Base-by-base conservation (phyloP, 345 rosid genomes). In the Aethionema arabicum region DNA sequence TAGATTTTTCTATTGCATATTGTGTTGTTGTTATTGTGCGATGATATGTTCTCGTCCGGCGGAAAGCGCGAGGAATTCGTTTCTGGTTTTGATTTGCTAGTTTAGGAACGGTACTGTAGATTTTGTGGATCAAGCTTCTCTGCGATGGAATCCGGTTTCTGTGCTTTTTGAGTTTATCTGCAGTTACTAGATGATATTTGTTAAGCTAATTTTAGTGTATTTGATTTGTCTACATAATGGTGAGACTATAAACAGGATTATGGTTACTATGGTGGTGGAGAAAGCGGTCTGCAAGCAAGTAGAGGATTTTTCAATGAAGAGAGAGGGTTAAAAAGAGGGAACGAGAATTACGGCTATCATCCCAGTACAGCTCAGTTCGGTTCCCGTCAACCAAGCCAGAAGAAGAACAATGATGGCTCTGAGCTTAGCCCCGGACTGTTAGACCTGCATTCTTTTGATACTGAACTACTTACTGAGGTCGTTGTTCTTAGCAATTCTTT, bases 381-480 rank as follows among this genome's bases (percentile, higher is more conserved):
- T 78, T 76, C 91, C 5, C 74, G 83, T 63, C 77, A 76, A 0
- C 77, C 82, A 0, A 76, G 63, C 70, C 91, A 79, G 74, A 74
- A 83, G 67, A 90, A 79, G 81, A 85, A 79, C 56, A 80, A 77
- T 7, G 99, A 83, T 57, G 90, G 83, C 8, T 82, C 88, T 10
- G 99, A 90, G 74, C 82, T 85, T 69, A 90, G 99, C 74, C 99
- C 99, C 5, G 99, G 99, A 3, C 96, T 93, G 12, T 74, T 93
- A 55, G 99, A 93, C 85, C 90, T 93, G 56, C 96, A 93, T 75
- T 90, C 99, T 51, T 84, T 87, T 67, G 95, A 90, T 73, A 93
- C 97, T 1, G 99, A 93, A 73, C 83, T 93, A 69, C 86, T 93
- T 65, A 83, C 99, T 30, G 97, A 93, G 99, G 99, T 93, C 27